Evolutionary conservation across 257 asterid genomes (phyloP), one percentile per base, ranked within the genome.

Genomic region (Orobanche coerulescens): DNA sequence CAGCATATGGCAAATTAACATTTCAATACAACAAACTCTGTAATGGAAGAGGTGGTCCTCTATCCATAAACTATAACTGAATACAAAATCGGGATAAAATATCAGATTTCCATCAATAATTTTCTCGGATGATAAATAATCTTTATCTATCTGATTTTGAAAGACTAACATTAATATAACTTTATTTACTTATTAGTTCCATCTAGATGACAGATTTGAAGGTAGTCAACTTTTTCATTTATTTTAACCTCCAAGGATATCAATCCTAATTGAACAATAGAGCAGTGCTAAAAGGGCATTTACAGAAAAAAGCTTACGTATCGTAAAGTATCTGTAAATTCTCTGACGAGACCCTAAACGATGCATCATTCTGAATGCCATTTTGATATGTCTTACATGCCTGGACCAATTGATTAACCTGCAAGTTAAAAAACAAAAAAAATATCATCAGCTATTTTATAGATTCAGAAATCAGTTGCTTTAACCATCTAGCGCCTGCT

Each of bases 371-470:
- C 13, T 6, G 61, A 26, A 66, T 62, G 51, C 43, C 51, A 14
- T 59, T 39, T 18, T 69, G 77, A 69, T 46, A 73, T 52, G 62
- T 68, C 52, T 65, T 57, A 2, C 77, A 78, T 40, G 72, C 83
- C 58, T 64, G 66, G 58, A 70, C 74, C 66, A 82, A 70, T 54
- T 71, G 76, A 56, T 78, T 74, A 33, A 80, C 77, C 93, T 87
- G 77, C 62, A 62, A 58, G 64, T 10, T 20, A 43, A 46, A 16
- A 18, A 49, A 46, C 0, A 13, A 43, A 42, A 16, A 19, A 40
- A 46, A 0, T 23, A n/a, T 58, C 40, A 71, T 67, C 37, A 70
- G 12, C 6, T 22, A 55, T 40, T 36, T 19, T 3, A 56, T 12
- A 30, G 36, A 30, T 30, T 7, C n/a, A n/a, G n/a, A n/a, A n/a